Evolutionary conservation across 140 eudicot species (phyloP).

Genomic region (Senecio squalidus): DNA sequence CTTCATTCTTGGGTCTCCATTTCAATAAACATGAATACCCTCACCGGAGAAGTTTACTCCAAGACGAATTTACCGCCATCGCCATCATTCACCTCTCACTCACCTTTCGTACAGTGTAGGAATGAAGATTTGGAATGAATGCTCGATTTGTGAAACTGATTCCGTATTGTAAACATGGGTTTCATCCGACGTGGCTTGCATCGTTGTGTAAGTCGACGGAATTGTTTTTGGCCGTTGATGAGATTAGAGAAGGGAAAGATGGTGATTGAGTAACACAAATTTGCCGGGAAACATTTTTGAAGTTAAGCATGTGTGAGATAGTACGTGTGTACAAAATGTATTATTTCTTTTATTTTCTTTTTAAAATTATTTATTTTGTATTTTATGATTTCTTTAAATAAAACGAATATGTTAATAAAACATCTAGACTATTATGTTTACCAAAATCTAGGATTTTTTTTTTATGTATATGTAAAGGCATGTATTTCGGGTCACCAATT

Average conservation of each 20-base stretch:
- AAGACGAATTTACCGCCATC: conserved; percentile 19
- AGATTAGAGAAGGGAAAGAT: background rate
- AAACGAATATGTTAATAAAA: no score
- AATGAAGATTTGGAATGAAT: conserved; percentile 35
- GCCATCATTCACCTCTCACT: conserved; percentile 47
- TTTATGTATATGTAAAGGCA: no score
- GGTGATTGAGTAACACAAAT: no score
- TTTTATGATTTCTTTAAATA: no score
- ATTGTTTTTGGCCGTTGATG: conserved; percentile 27
- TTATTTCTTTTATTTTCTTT: no score
- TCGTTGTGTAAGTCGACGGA: conserved; percentile 57
- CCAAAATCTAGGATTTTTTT: no score
- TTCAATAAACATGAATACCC: background rate
- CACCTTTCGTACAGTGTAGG: conserved; percentile 37
- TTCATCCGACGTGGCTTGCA: conserved; percentile 65
- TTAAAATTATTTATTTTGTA: no score
- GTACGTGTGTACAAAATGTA: no score
- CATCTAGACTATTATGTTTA: no score
- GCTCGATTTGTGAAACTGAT: conserved; percentile 65
- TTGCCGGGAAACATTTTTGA: no score
- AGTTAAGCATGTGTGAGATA: no score
- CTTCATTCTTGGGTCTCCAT: background rate
- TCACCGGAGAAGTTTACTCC: conserved; percentile 28
- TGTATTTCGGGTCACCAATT: no score
- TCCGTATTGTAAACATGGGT: conserved; percentile 71